phyloP scores from a whole-genome alignment of 169 alveolate genomes.

The Cryptosporidium meleagridis region DNA sequence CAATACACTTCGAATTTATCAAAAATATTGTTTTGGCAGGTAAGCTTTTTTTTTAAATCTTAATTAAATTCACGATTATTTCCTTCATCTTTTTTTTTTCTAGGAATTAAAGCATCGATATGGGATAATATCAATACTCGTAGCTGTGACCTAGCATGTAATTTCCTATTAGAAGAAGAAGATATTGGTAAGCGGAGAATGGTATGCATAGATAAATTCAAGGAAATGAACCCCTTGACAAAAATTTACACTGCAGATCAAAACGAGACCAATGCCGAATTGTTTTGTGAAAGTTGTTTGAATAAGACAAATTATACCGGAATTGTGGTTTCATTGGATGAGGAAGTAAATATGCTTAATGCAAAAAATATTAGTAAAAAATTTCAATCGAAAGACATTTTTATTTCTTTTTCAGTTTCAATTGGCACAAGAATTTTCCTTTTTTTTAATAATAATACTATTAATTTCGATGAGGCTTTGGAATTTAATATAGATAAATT shows the following conservation, averaged over 20 bases:
- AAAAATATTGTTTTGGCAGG: constrained; percentile 78
- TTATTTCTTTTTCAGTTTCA: constrained; percentile 32
- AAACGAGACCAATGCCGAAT: neutral
- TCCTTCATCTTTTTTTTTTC: neutral
- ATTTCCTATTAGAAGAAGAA: constrained; percentile 24
- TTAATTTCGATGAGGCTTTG: constrained; percentile 12
- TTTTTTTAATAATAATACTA: constrained; percentile 31
- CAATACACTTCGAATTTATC: constrained; percentile 74
- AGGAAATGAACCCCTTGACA: constrained; percentile 62
- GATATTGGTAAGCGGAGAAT: constrained; percentile 53
- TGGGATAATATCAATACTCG: constrained; percentile 45
- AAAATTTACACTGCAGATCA: neutral
- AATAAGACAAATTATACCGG: constrained; percentile 1
- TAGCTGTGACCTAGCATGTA: constrained; percentile 15
- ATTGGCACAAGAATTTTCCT: constrained; percentile 58
- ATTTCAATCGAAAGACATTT: neutral
- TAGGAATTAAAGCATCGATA: constrained; percentile 31
- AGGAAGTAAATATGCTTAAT: constrained; percentile 10
- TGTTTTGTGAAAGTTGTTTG: neutral
- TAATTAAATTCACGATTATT: neutral
- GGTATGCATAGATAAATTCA: constrained; percentile 21
- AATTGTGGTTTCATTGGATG: constrained; percentile 42
- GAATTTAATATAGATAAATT: neutral
- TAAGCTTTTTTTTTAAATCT: constrained; percentile 43
- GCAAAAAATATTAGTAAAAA: constrained; percentile 44